Evolutionary conservation across 169 alveolate species (phyloP), one percentile per base, ranked within the genome.

Genomic region (Babesia ovata): DNA sequence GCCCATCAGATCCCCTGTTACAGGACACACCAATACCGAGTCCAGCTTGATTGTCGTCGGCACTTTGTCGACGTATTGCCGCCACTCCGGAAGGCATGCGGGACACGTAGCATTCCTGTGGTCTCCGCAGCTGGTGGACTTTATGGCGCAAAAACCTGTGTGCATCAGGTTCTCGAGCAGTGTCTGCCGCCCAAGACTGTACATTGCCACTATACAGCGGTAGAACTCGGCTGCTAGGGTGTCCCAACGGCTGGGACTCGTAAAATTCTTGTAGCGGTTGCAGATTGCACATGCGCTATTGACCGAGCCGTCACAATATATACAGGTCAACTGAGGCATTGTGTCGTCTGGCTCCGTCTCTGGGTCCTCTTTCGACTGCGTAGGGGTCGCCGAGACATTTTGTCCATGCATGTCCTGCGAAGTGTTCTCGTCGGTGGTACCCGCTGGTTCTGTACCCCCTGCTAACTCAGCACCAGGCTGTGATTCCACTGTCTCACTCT

Each of bases 1-100:
- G 72, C 78, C 93, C 95, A 93, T 93, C 0, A 92, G 84, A 56
- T 91, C 88, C 42, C 93, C 94, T 2, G 95, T 92, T 24, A 91
- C 83, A 12, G 95, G 94, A 42, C 96, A 93, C 16, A 93, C 73
- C 63, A 93, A 79, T 21, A 86, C 77, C 21, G 94, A 88, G 63
- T 87, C 88, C 24, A 92, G 88, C 52, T 86, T 85, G 77, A 79
- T 94, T 39, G 93, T 75, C n/a, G 86, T 56, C 13, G 96, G 96
- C 1, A 93, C 76, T 50, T 74, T 26, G n/a, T 66, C 63, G n/a
- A 88, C 90, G 50, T 88, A 84, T 48, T 69, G 59, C 36, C 63
- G 49, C 90, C 92, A 88, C 66, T 88, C 95, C 21, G 94, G 92
- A 13, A 85, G 70, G 63, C 95, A 92, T 13, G 95, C 85, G 13